phyloP scores from a whole-genome alignment of 2,329 filamentous ascomycete genomes.

The Fonsecaea nubica region DNA sequence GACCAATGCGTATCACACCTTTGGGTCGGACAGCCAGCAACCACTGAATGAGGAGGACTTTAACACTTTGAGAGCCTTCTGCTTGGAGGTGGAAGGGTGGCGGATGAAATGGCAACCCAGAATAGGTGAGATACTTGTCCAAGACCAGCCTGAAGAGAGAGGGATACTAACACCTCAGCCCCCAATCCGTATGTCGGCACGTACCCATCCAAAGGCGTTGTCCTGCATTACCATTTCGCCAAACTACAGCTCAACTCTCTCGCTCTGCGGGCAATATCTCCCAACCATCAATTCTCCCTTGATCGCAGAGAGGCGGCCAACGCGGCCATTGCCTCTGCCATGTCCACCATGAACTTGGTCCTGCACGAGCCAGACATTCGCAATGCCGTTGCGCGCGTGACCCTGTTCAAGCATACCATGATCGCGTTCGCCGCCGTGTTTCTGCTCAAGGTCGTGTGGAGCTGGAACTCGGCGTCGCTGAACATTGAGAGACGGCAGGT shows the following conservation, averaged over 20 bases:
- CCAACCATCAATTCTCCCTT: constrained; percentile 47
- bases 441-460: constrained; percentile 52
- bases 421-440: constrained; percentile 54
- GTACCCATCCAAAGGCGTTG: constrained; percentile 58
- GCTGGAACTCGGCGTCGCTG: constrained; percentile 43
- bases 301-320: constrained; percentile 54
- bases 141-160: not conserved
- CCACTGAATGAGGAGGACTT: constrained; percentile 59
- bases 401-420: constrained; percentile 50
- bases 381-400: constrained; percentile 55
- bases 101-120: constrained; percentile 56
- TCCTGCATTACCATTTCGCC: constrained; percentile 60
- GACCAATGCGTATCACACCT: constrained; percentile 60
- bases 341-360: constrained; percentile 54
- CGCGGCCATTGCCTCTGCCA: constrained; percentile 55
- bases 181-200: constrained; percentile 56
- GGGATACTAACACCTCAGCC: constrained; percentile 38
- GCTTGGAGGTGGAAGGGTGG: constrained; percentile 59
- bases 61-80: constrained; percentile 54
- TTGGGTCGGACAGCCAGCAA: constrained; percentile 62
- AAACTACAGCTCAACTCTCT: constrained; percentile 59
- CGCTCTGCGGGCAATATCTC: constrained; percentile 50
- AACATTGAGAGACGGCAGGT: not conserved
- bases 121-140: constrained; percentile 34
- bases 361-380: constrained; percentile 57